Base-by-base conservation (phyloP, 2,329 filamentous ascomycete species). In the Aspergillus brasiliensis region DNA sequence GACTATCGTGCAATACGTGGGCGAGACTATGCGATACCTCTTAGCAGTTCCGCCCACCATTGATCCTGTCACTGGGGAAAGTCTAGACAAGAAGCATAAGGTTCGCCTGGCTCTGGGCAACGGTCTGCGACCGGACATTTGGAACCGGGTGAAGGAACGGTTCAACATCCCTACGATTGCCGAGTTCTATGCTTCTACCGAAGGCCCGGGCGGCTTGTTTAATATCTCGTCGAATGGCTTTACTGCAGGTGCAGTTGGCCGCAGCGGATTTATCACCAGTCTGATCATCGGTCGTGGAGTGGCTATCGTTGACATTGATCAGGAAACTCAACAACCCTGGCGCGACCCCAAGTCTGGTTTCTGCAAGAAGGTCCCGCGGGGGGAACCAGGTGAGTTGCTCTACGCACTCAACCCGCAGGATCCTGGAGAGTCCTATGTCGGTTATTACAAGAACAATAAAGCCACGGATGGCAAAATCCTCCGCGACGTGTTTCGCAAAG, bases 1-100 rank as follows among this genome's bases (percentile, higher is more conserved):
- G 19, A 95, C 90, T 1, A 82, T 88, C 3, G 88, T 96, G 62
- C 91, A 96, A 72, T 96, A 96, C 71, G 92, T 96, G 13, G 92
- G 92, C 55, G 92, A 96, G 75, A 94, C 91, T 0, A 89, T 91
- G 64, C 88, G 92, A 5, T 96, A 96, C 73, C 83, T 96, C 3
- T 82, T 96, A 10, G 83, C 89, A 0, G 86, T 87, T 0, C 84
- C 83, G 3, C 78, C 89, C 2, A 82, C 88, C 57, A 74, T 81
- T 25, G 87, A 92, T 65, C 82, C 87, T 0, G 73, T 72, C 6
- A 91, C 88, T 0, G 88, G 88, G 19, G 85, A 88, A 69, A 82
- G 84, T 62, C 80, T 92, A 37, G 92, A 96, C 75, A 85, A 83
- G 67, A 84, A 87, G 64, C 89, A 96, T 78, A 83, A 80, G 0